Evolutionary conservation across 2,329 filamentous ascomycete genomes (phyloP).

Genomic region (Dactylella cylindrospora): DNA sequence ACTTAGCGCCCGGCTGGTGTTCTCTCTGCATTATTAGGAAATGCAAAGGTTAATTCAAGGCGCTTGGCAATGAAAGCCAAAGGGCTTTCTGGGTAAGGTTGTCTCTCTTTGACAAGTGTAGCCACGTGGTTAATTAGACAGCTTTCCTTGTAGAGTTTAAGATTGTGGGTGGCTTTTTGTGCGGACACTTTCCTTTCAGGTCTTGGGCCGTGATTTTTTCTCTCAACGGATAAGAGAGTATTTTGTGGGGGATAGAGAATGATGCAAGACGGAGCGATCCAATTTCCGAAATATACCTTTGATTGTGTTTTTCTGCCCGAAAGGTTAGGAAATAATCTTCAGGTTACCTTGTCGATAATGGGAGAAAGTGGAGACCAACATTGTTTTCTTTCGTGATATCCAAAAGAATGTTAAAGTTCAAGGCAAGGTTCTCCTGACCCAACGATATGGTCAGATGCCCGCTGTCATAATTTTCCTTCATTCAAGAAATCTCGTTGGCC

Average conservation of each 20-base stretch:
- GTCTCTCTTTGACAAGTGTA: no score
- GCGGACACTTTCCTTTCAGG: not conserved
- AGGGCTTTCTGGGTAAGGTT: no score
- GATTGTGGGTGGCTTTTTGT: no score
- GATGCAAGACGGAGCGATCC: slow-evolving; percentile 24
- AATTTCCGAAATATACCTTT: no score
- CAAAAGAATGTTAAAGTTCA: slow-evolving; percentile 6
- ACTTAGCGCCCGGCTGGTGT: no score
- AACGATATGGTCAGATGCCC: slow-evolving; percentile 39
- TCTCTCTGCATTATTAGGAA: no score
- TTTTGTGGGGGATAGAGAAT: slow-evolving; percentile 30
- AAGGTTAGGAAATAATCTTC: not conserved
- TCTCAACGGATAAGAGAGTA: no score
- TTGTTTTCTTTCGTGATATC: slow-evolving; percentile 16
- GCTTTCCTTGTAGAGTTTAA: slow-evolving; percentile 3
- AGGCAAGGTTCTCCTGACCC: slow-evolving; percentile 37
- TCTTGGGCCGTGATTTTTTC: slow-evolving; percentile 1
- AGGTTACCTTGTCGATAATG: slow-evolving; percentile 3
- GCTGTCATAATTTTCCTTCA: slow-evolving; percentile 42
- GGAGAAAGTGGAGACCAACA: slow-evolving; percentile 11
- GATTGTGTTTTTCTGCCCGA: not conserved
- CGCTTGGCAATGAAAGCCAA: no score
- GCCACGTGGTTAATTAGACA: slow-evolving; percentile 32
- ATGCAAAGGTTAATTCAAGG: no score
- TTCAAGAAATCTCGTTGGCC: slow-evolving; percentile 23